These are phyloP conservation scores for Lactarius vividus DNA, from an alignment of 768 basidiomycete genomes.

Conservation along the genomic window DNA sequence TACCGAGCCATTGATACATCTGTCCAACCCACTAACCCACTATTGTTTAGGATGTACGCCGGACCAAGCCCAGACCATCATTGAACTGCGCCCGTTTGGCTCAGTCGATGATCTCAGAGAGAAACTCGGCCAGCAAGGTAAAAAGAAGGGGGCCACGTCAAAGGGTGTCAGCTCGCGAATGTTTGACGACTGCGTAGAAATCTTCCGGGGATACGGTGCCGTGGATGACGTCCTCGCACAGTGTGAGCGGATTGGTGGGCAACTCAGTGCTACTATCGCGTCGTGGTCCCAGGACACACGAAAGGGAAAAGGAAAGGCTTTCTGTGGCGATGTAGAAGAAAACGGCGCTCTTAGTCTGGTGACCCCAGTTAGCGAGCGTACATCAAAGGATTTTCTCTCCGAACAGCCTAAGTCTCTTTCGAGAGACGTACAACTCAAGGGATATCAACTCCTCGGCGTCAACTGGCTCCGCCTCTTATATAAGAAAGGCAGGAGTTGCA, in stretches of 20 bases:
- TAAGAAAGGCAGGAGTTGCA: slow-evolving; percentile 78
- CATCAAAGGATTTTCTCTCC: slow-evolving; percentile 63
- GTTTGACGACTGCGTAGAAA: slow-evolving; percentile 85
- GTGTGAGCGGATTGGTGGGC: slow-evolving; percentile 82
- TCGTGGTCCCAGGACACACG: slow-evolving; percentile 58
- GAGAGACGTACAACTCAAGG: slow-evolving; percentile 77
- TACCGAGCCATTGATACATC: not conserved
- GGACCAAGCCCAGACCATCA: slow-evolving; percentile 79
- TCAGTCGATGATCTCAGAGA: slow-evolving; percentile 68
- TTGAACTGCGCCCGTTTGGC: slow-evolving; percentile 76
- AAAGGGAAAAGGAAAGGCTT: slow-evolving; percentile 39
- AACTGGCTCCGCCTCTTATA: slow-evolving; percentile 96
- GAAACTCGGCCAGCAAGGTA: slow-evolving; percentile 64
- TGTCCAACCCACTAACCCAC: slow-evolving; percentile 9
- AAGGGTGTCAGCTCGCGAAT: slow-evolving; percentile 83
- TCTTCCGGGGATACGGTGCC: slow-evolving; percentile 80
- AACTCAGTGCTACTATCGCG: slow-evolving; percentile 69
- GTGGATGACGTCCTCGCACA: slow-evolving; percentile 87
- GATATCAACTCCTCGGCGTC: slow-evolving; percentile 95
- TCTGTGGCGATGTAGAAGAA: slow-evolving; percentile 40
- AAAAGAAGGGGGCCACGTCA: slow-evolving; percentile 82
- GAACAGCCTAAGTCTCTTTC: slow-evolving; percentile 69
- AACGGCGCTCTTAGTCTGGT: slow-evolving; percentile 66
- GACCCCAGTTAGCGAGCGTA: slow-evolving; percentile 40
- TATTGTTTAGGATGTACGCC: slow-evolving; percentile 60